Percentiles rank a stretch among this genome's conserved stretches.
These are phyloP conservation scores for Aquilaria malaccensis DNA, from an alignment of 345 rosid species.

Conservation along the genomic window DNA sequence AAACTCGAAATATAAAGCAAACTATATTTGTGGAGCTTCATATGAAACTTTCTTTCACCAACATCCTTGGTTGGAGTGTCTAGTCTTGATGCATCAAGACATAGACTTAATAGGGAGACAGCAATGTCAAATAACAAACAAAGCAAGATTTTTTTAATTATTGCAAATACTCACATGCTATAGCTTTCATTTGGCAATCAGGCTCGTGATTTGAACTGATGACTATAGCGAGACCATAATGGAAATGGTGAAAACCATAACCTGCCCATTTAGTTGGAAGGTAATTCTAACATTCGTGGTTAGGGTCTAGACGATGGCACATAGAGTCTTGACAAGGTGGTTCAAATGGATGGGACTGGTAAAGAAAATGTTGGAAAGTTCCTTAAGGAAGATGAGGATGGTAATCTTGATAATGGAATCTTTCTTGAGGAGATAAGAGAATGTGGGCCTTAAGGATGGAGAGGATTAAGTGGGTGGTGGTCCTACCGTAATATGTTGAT, in stretches of 20 bases:
- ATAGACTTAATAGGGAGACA: constrained; percentile 69
- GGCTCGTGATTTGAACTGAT: constrained; percentile 84
- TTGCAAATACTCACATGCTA: constrained; percentile 82
- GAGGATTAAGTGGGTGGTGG: constrained; percentile 25
- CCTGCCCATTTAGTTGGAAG: constrained; percentile 64
- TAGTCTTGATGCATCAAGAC: constrained; percentile 31
- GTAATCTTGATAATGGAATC: constrained; percentile 68
- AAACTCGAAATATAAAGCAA: constrained; percentile 72
- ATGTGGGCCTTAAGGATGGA: constrained; percentile 48
- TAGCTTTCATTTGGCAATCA: constrained; percentile 74
- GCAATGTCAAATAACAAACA: constrained; percentile 68
- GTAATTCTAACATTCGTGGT: constrained; percentile 38
- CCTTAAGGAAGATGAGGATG: constrained; percentile 74
- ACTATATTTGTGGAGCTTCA: constrained; percentile 53
- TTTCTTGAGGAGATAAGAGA: constrained; percentile 52
- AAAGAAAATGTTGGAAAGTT: constrained; percentile 36
- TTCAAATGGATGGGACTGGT: constrained; percentile 23
- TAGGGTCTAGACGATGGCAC: constrained; percentile 68
- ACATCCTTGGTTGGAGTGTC: constrained; percentile 22
- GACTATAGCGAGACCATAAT: constrained; percentile 56
- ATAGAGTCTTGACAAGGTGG: constrained; percentile 61
- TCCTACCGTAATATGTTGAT: constrained; percentile 27
- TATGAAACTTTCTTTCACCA: constrained; percentile 28
- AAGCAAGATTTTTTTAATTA: constrained; percentile 70
- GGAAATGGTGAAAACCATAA: constrained; percentile 66